A percentile compares a stretch with the other conserved stretches of the same genome.
These are phyloP conservation scores for Mallotus nudiflorus DNA, from an alignment of 345 rosid species.

Conservation along the genomic window DNA sequence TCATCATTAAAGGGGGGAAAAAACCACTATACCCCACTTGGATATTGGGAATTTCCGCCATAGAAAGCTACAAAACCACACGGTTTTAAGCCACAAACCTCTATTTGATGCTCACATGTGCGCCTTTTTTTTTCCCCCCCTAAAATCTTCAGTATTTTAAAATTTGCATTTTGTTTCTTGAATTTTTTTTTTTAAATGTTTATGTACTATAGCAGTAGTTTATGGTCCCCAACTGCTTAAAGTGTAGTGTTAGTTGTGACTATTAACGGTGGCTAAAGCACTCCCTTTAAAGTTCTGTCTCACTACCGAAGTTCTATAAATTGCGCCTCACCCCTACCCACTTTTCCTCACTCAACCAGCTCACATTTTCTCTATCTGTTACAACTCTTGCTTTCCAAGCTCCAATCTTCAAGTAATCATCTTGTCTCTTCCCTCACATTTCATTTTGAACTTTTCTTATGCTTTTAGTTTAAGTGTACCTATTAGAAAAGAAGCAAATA, in stretches of 20 bases:
- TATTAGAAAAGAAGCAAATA: not conserved
- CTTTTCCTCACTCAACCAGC: conserved; percentile 42
- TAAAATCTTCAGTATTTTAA: conserved; percentile 10
- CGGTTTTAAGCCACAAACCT: not conserved
- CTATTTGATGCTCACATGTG: conserved; percentile 2
- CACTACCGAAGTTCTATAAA: conserved; percentile 49
- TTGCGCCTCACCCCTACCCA: conserved; percentile 25
- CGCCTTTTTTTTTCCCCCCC: not conserved
- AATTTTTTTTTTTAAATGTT: not conserved
- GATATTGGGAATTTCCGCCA: conserved; percentile 9
- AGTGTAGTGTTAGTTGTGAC: conserved; percentile 9
- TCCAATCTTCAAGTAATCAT: conserved; percentile 37
- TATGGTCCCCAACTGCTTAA: conserved; percentile 38
- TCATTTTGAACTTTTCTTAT: no score
- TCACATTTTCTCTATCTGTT: conserved; percentile 27
- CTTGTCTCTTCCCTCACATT: conserved; percentile 16
- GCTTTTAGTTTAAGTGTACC: not conserved
- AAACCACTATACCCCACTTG: conserved; percentile 7
- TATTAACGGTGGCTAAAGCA: conserved; percentile 34
- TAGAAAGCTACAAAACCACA: conserved; percentile 16
- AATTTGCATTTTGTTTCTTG: not conserved
- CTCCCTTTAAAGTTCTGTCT: conserved; percentile 10
- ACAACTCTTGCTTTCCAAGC: not conserved
- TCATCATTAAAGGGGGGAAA: not conserved
- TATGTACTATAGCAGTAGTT: conserved; percentile 19